phyloP scores from a whole-genome alignment of 106 monocot species.

The Vanilla planifolia region DNA sequence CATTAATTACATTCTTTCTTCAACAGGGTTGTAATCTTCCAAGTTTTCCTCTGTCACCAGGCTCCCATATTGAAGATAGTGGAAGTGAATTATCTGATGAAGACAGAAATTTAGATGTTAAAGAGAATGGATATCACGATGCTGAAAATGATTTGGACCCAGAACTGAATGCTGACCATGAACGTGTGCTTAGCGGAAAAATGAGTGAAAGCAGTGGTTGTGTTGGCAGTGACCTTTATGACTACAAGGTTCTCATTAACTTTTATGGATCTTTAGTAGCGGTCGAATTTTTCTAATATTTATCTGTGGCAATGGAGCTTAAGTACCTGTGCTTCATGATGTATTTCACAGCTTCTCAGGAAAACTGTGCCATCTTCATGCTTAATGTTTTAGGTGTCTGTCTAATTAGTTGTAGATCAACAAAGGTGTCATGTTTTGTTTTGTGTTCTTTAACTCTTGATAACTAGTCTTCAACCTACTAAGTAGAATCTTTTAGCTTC shows the following conservation, averaged over 20 bases:
- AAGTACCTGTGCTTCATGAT: too few species aligned
- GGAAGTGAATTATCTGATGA: slow-evolving; percentile 73
- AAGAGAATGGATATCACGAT: slow-evolving; percentile 77
- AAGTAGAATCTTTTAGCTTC: too few species aligned
- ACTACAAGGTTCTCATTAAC: slow-evolving; percentile 74
- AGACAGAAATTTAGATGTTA: slow-evolving; percentile 59
- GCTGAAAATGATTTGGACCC: slow-evolving; percentile 62
- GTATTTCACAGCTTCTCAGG: too few species aligned
- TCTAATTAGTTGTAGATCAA: too few species aligned
- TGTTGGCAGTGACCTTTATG: slow-evolving; percentile 95
- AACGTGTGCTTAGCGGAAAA: slow-evolving; percentile 89
- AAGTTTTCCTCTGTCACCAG: slow-evolving; percentile 70
- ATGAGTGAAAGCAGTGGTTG: slow-evolving; percentile 98
- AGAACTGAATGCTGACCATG: slow-evolving; percentile 59
- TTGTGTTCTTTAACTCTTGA: too few species aligned
- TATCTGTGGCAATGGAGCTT: too few species aligned
- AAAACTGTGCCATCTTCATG: too few species aligned
- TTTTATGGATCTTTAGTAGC: not conserved
- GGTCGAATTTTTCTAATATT: too few species aligned
- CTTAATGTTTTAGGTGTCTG: too few species aligned
- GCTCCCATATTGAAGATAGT: slow-evolving; percentile 71
- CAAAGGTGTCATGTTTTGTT: too few species aligned
- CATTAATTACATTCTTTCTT: slow-evolving; percentile 1
- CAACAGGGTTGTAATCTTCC: slow-evolving; percentile 68
- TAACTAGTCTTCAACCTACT: too few species aligned